These are phyloP conservation scores for Xylariales sp. DNA, from an alignment of 2,329 filamentous ascomycete species.

Conservation along the genomic window DNA sequence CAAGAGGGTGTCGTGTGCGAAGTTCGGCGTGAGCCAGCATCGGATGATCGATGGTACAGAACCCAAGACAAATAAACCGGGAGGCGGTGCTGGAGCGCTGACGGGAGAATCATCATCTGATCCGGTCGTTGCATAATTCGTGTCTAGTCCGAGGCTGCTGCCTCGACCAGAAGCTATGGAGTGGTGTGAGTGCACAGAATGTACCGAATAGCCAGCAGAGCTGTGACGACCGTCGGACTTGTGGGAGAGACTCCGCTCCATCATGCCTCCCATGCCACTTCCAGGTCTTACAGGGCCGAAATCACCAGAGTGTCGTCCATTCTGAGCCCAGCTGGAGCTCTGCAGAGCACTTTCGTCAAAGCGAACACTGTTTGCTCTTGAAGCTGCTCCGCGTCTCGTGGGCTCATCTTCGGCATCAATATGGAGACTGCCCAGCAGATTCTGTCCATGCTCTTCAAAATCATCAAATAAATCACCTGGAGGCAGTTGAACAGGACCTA, in stretches of 20 bases:
- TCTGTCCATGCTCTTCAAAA: conserved; percentile 82
- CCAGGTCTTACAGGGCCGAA: conserved; percentile 72
- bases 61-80: conserved; percentile 79
- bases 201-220: conserved; percentile 79
- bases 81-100: conserved; percentile 71
- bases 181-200: conserved; percentile 57
- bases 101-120: conserved; percentile 66
- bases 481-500: conserved; percentile 76
- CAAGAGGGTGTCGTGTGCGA: conserved; percentile 81
- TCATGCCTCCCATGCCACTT: conserved; percentile 78
- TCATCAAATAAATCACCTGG: conserved; percentile 83
- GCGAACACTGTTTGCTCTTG: conserved; percentile 91
- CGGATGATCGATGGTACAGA: conserved; percentile 91
- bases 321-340: conserved; percentile 78
- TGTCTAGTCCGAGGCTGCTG: conserved; percentile 84
- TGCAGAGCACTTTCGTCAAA: conserved; percentile 96
- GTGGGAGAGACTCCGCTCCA: conserved; percentile 87
- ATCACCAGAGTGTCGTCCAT: conserved; percentile 77
- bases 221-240: conserved; percentile 95
- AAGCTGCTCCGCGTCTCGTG: conserved; percentile 78
- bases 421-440: conserved; percentile 74
- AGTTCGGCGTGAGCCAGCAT: conserved; percentile 89
- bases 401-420: conserved; percentile 85
- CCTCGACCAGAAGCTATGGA: conserved; percentile 75
- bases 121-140: conserved; percentile 58